Evolutionary conservation across 176 grass and related monocot genomes (phyloP).

Genomic region (Avena eriantha): DNA sequence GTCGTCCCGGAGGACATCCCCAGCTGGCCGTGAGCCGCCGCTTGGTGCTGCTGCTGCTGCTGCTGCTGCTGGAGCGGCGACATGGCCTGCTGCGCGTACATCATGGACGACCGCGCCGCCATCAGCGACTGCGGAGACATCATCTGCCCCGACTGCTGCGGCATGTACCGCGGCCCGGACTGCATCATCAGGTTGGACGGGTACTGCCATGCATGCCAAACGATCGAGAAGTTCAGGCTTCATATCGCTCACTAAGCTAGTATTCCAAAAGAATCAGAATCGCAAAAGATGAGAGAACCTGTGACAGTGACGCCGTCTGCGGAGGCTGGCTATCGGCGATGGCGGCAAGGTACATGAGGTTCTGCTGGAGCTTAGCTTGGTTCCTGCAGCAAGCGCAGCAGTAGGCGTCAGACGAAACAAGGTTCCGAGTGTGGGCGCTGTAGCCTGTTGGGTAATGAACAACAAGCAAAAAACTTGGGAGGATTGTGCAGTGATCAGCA

Average conservation of each 20-base stretch:
- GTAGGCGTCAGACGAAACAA: conserved; percentile 28
- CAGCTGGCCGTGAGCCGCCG: conserved; percentile 63
- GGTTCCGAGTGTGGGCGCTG: background rate
- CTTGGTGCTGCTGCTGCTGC: conserved; percentile 50
- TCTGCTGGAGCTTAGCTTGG: conserved; percentile 97
- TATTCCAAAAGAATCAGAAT: background rate
- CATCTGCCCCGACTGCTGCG: conserved; percentile 70
- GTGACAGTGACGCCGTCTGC: conserved; percentile 65
- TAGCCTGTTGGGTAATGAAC: conserved; percentile 17
- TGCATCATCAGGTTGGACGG: conserved; percentile 89
- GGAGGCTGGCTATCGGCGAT: conserved; percentile 95
- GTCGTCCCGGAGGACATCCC: conserved; percentile 61
- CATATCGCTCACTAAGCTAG: background rate
- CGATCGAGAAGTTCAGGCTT: background rate
- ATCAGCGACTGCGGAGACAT: conserved; percentile 77
- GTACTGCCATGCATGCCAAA: conserved; percentile 58
- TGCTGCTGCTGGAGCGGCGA: conserved; percentile 80
- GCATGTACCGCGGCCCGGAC: conserved; percentile 80
- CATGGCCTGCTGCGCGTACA: conserved; percentile 74
- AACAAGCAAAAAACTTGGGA: background rate
- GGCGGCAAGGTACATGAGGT: conserved; percentile 98
- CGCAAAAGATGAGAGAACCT: conserved; percentile 42
- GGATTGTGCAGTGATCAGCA: background rate
- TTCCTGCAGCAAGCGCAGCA: conserved; percentile 59
- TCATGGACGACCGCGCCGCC: conserved; percentile 80